Percentiles rank a stretch among this genome's conserved stretches.
Conservation (phyloP, 2,329 filamentous ascomycete genomes). For the Rachicladosporium sp. region DNA sequence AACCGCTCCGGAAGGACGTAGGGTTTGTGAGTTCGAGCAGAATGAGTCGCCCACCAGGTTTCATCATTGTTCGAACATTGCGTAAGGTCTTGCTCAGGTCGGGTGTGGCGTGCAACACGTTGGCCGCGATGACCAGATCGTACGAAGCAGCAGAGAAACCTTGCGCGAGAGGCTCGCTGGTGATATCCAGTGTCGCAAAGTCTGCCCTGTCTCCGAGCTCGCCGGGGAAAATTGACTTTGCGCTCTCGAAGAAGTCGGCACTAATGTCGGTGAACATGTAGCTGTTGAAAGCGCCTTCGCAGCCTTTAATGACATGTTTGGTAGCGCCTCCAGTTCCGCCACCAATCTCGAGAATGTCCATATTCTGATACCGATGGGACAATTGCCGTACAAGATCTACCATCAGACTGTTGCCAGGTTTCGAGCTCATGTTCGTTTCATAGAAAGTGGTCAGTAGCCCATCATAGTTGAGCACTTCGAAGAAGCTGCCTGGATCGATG, state of each 20-base stretch:
- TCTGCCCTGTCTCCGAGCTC: conserved; percentile 17
- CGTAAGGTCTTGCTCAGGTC: conserved; percentile 11
- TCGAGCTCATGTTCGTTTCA: too few relatives aligned
- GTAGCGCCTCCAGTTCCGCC: conserved; percentile 36
- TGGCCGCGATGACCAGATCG: conserved; percentile 18
- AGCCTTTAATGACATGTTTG: conserved; percentile 19
- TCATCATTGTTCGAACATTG: conserved; percentile 15
- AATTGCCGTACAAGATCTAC: conserved; percentile 10
- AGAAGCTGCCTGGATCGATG: too few relatives aligned
- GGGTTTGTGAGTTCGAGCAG: conserved; percentile 16
- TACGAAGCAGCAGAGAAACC: conserved; percentile 19
- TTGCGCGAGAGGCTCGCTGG: conserved; percentile 21
- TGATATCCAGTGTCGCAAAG: conserved; percentile 23
- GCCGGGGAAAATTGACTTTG: conserved; percentile 17
- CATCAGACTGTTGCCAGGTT: too few relatives aligned
- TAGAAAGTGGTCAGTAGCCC: too few relatives aligned
- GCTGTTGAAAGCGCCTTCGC: conserved; percentile 22
- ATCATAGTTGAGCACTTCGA: too few relatives aligned
- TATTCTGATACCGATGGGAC: conserved; percentile 28
- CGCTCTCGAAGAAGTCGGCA: conserved; percentile 29
- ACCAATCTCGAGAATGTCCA: conserved; percentile 34
- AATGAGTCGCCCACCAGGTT: conserved; percentile 16
- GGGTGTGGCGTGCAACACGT: conserved; percentile 16
- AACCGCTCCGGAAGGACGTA: not conserved
- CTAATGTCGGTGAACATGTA: conserved; percentile 39